Base-by-base conservation (phyloP, 805 yeast genomes). In the Komagataella pastoris region DNA sequence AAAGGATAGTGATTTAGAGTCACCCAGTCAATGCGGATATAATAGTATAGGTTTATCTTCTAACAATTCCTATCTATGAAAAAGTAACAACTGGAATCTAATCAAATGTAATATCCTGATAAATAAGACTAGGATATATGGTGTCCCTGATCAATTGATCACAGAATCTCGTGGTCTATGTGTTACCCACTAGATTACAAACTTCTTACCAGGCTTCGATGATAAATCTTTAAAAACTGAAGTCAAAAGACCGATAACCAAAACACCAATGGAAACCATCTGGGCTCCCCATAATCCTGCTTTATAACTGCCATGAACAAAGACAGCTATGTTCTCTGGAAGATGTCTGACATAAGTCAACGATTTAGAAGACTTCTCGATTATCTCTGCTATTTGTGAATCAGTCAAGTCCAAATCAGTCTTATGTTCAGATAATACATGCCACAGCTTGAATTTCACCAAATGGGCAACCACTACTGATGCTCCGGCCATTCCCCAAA, bases 401-500 rank as follows among this genome's bases (percentile, higher is more conserved):
- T 51, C 19, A n/a, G 51, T 44, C n/a, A 56, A 49, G 0, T 52
- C 54, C 2, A 49, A 48, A 6, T 48, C 6, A 5, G 44, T 46
- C 46, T 18, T 18, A 44, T 6, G 48, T 44, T 6, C 50, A 49
- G 12, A 30, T 44, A 5, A 17, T 24, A 24, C 46, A 21, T 6
- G 47, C 46, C 23, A 17, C 24, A 30, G 40, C 40, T 30, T 30
- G 24, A 17, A 47, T 19, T 44, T 49, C 23, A 56, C 44, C 21
- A 49, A 49, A 40, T 52, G 54, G 47, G 53, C 49, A 21, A 56
- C 49, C 36, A 56, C 48, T 3, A 54, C 55, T 3, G 59, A 49
- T n/a, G 59, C 49, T 17, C 61, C 58, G 1, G 71, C 62, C 19
- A 68, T 72, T 7, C 73, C 73, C 69, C 71, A 69, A 1, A 69